Evolutionary conservation across 331 rosid species (phyloP).

Genomic region (Quercus lobata): DNA sequence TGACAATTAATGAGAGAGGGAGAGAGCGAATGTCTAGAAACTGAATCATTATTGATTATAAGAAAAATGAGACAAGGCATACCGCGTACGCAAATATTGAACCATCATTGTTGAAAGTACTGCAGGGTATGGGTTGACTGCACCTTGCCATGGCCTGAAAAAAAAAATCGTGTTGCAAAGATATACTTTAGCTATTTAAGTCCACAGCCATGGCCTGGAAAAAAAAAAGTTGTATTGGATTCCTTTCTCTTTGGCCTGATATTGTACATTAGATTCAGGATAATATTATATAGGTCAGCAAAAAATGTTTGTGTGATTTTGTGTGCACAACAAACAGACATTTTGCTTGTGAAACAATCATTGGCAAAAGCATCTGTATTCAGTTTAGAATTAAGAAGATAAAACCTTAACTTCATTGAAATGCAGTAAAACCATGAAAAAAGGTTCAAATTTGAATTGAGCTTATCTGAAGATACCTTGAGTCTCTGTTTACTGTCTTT

Average conservation of each 20-base stretch:
- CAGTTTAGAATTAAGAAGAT: not conserved
- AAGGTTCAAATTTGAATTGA: not conserved
- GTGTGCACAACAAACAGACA: not conserved
- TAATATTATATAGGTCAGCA: conserved; percentile 5
- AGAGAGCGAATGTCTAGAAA: not conserved
- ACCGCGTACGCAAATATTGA: conserved; percentile 87
- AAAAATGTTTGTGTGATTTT: conserved; percentile 50
- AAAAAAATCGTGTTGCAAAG: conserved; percentile 15
- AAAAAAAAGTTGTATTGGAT: not conserved
- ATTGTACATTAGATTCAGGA: conserved; percentile 4
- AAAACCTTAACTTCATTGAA: not conserved
- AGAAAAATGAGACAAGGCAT: conserved; percentile 11
- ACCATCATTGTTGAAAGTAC: conserved; percentile 86
- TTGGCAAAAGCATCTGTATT: not conserved
- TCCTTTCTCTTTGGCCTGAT: not conserved
- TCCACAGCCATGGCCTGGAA: not conserved
- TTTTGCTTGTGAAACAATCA: not conserved
- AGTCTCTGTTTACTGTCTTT: conserved; percentile 97
- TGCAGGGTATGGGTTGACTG: conserved; percentile 87
- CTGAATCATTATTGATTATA: not conserved
- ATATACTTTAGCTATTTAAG: not conserved
- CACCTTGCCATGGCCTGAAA: conserved; percentile 93
- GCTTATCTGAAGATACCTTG: conserved; percentile 28
- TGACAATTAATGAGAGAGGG: too few relatives aligned
- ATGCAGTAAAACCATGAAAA: not conserved